Conservation (phyloP, 345 rosid genomes). For the Eucalyptus albens region DNA sequence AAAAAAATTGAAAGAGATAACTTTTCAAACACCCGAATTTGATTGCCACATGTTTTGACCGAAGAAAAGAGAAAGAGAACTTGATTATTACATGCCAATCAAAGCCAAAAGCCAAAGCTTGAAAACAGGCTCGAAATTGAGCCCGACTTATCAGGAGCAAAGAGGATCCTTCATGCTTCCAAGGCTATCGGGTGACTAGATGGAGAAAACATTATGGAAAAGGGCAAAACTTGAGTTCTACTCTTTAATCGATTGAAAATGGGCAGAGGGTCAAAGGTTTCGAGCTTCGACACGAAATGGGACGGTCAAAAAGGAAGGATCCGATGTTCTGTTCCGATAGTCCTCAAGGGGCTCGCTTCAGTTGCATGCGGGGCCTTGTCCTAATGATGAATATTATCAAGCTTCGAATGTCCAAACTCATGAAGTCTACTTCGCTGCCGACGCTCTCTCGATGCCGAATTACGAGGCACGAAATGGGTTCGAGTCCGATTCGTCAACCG, state of each 20-base stretch:
- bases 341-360: background rate
- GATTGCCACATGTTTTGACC: background rate
- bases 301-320: background rate
- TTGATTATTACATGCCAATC: background rate
- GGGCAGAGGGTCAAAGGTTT: background rate
- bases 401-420: background rate
- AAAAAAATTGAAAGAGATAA: background rate
- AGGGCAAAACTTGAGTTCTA: background rate
- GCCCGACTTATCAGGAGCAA: background rate
- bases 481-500: background rate
- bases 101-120: background rate
- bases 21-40: background rate
- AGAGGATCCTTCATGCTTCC: background rate
- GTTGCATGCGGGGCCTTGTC: background rate
- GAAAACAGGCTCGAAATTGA: background rate
- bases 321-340: background rate
- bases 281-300: background rate
- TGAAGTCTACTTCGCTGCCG: background rate
- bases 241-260: background rate
- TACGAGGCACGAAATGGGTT: background rate
- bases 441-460: background rate
- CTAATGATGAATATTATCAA: background rate
- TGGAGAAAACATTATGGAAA: background rate
- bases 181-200: background rate
- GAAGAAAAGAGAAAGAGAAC: no score